Conservation (phyloP, 306 rosid species). For the Cyclanthera cordifolia region DNA sequence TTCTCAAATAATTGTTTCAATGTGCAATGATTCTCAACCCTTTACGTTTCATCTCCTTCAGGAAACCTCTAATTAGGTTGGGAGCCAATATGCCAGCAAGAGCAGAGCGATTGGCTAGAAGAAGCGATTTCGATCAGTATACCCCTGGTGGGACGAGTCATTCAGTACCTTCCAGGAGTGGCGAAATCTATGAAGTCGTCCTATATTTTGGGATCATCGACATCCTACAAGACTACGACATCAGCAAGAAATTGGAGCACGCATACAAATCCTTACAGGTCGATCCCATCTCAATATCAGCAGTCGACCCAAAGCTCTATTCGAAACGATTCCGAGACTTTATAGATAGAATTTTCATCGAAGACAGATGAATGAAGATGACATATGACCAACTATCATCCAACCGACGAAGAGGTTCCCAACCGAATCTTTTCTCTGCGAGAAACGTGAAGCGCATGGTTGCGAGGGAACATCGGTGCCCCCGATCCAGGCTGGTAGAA, state of each 20-base stretch:
- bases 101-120: constrained; percentile 75
- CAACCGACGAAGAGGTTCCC: not conserved
- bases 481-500: not conserved
- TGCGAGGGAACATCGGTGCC: not conserved
- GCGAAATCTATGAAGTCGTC: constrained; percentile 59
- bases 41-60: constrained; percentile 22
- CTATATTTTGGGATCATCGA: constrained; percentile 87
- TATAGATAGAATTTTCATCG: constrained; percentile 63
- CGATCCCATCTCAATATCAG: constrained; percentile 78
- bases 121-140: constrained; percentile 79
- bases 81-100: constrained; percentile 98
- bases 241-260: constrained; percentile 89
- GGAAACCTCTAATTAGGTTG: constrained; percentile 74
- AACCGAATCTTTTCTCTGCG: not conserved
- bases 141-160: constrained; percentile 48
- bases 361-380: constrained; percentile 43
- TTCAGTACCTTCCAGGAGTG: constrained; percentile 53
- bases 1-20: not conserved
- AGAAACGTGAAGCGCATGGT: not conserved
- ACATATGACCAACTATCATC: not conserved
- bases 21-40: not conserved
- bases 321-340: constrained; percentile 88
- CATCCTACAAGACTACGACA: constrained; percentile 88
- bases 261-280: constrained; percentile 89
- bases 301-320: constrained; percentile 94